phyloP scores from a whole-genome alignment of 768 basidiomycete species.

The Grammothele lineata region DNA sequence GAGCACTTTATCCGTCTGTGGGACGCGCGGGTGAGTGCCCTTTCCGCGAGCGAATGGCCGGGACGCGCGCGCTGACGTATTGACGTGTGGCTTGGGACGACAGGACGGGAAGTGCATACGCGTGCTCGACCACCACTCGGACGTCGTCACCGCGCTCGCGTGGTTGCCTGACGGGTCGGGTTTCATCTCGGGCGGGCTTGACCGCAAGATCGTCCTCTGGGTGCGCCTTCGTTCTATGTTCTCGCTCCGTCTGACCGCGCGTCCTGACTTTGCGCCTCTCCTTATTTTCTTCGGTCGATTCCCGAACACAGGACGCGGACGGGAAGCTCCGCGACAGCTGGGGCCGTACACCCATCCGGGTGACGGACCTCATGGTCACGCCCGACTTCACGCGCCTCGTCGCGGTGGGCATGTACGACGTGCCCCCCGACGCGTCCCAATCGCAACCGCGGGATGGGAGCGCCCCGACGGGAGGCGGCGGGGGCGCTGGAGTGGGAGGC shows the following conservation, averaged over 20 bases:
- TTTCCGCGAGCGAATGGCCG: slow-evolving; percentile 7
- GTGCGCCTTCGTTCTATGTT: slow-evolving; percentile 35
- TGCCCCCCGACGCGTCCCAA: slow-evolving; percentile 3
- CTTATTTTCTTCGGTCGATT: slow-evolving; percentile 3
- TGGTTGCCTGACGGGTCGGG: slow-evolving; percentile 89
- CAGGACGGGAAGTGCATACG: slow-evolving; percentile 75
- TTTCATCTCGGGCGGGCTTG: slow-evolving; percentile 86
- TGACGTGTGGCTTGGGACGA: too few species aligned
- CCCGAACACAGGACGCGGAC: slow-evolving; percentile 74
- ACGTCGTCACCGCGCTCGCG: slow-evolving; percentile 79
- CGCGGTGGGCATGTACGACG: slow-evolving; percentile 69
- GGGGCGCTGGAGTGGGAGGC: slow-evolving; percentile 23
- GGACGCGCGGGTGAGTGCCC: slow-evolving; percentile 71
- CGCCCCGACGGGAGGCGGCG: slow-evolving; percentile 9
- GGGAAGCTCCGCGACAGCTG: slow-evolving; percentile 72
- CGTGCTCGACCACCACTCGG: slow-evolving; percentile 65
- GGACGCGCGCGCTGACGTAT: slow-evolving; percentile 4
- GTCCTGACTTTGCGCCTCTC: neutral
- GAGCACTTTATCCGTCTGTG: slow-evolving; percentile 85
- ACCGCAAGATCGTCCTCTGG: slow-evolving; percentile 81
- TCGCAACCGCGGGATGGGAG: too few species aligned
- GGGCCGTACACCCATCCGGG: slow-evolving; percentile 67
- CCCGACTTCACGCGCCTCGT: slow-evolving; percentile 83
- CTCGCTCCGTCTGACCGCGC: too few species aligned
- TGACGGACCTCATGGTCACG: slow-evolving; percentile 83